Conservation (phyloP, 2,329 filamentous ascomycete species). For the Tolypocladium cylindrosporum region DNA sequence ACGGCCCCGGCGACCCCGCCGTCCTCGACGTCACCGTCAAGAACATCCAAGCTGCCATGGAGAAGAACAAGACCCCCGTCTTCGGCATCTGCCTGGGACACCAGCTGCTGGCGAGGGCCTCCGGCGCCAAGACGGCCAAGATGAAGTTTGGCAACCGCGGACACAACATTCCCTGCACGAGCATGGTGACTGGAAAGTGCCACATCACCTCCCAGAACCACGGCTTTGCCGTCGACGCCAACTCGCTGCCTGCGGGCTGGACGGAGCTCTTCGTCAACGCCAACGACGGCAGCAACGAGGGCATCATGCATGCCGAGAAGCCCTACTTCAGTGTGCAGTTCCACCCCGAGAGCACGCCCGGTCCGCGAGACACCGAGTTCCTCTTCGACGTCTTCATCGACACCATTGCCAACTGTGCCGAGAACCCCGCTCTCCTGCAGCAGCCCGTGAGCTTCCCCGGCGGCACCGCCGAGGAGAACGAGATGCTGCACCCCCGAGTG, state of each 20-base stretch:
- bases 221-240: constrained; percentile 83
- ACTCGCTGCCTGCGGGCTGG: constrained; percentile 69
- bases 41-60: constrained; percentile 66
- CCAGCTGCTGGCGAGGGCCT: constrained; percentile 80
- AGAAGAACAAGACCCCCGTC: constrained; percentile 73
- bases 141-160: constrained; percentile 99
- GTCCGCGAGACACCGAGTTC: constrained; percentile 90
- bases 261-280: constrained; percentile 94
- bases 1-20: constrained; percentile 91
- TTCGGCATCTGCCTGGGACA: constrained; percentile 97
- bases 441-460: constrained; percentile 80
- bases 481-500: constrained; percentile 65
- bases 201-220: constrained; percentile 99
- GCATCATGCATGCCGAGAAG: constrained; percentile 75
- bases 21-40: constrained; percentile 71
- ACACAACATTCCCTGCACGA: constrained; percentile 97
- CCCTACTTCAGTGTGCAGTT: constrained; percentile 99
- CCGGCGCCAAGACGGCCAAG: constrained; percentile 78
- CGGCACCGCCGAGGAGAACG: constrained; percentile 70
- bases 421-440: constrained; percentile 55
- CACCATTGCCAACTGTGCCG: constrained; percentile 64
- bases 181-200: constrained; percentile 88
- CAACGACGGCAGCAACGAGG: constrained; percentile 97
- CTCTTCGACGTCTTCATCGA: constrained; percentile 94
- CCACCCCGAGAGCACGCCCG: constrained; percentile 93